Evolutionary conservation across 2,329 filamentous ascomycete genomes (phyloP).

Genomic region (Talaromyces piceae): DNA sequence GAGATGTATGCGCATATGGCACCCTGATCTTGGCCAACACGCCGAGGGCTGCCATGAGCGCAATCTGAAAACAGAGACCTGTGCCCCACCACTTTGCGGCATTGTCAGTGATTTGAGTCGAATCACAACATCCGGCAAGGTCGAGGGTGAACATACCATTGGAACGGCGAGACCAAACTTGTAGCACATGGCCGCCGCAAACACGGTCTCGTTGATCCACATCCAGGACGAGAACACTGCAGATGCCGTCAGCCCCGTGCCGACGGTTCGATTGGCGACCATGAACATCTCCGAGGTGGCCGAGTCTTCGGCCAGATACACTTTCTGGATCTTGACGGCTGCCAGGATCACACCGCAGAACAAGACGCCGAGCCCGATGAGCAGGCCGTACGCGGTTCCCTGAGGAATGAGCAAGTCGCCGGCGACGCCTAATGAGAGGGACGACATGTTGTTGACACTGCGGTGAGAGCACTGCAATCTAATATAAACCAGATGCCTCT

Average conservation of each 20-base stretch:
- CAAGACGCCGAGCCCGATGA: slow-evolving; percentile 42
- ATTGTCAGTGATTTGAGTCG: neutral
- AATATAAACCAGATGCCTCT: too few species aligned
- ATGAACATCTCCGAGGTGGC: slow-evolving; percentile 39
- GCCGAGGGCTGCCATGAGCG: slow-evolving; percentile 43
- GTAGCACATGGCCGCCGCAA: slow-evolving; percentile 28
- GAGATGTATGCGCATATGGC: slow-evolving; percentile 45
- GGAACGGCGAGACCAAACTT: slow-evolving; percentile 29
- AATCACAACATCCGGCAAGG: too few species aligned
- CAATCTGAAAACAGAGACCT: slow-evolving; percentile 42
- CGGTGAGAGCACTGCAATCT: neutral
- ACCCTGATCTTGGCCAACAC: slow-evolving; percentile 45
- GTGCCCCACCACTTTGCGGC: slow-evolving; percentile 28
- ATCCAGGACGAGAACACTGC: slow-evolving; percentile 35
- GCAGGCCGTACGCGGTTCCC: slow-evolving; percentile 39
- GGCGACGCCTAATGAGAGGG: neutral
- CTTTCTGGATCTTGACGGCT: slow-evolving; percentile 41
- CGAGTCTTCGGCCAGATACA: slow-evolving; percentile 36
- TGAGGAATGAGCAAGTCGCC: slow-evolving; percentile 23
- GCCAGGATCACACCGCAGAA: slow-evolving; percentile 43
- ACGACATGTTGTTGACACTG: neutral
- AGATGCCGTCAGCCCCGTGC: slow-evolving; percentile 30
- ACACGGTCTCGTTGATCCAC: slow-evolving; percentile 32
- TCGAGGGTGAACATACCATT: slow-evolving; percentile 16
- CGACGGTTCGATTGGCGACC: slow-evolving; percentile 32